Evolutionary conservation across 306 rosid species (phyloP), one percentile per base, ranked within the genome.

Genomic region (Quercus agrifolia): DNA sequence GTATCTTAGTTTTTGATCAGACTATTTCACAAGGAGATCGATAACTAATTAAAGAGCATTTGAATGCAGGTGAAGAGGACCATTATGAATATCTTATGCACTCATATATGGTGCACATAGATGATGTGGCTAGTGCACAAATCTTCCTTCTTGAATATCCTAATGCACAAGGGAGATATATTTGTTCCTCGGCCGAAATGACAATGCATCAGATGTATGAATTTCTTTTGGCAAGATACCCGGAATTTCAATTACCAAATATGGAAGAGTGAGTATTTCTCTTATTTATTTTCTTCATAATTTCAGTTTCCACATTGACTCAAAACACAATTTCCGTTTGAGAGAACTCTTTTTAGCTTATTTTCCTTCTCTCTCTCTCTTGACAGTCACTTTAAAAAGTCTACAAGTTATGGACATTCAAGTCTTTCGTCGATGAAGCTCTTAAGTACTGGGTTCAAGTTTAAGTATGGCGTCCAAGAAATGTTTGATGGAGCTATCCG

Each of bases 71-170:
- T 54, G 83, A 89, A 19, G 10, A 77, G 18, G 70, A 68, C 55
- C 80, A 8, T 58, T 90, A 75, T 51, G 61, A 70, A 30, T 52
- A 58, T 72, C 79, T 88, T 19, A 56, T 56, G 2, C 75, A 82
- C 75, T 75, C 66, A 17, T 70, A 83, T 82, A 33, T 90, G 83
- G 96, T 87, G 62, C 91, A 91, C 78, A 74, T 86, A 59, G 92
- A 91, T 41, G 96, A 92, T 79, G 82, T 79, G 27, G 75, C 79
- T 1, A 64, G 84, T 35, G 90, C 90, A 25, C 90, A 83, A 6
- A 87, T 90, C 4, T 85, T 76, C 80, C 87, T 87, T 23, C 74
- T 88, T 25, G 83, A 87, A 67, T 64, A 72, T 66, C 81, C 63
- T 31, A 52, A 77, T 75, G 89, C 84, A 9, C 79, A 71, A 18